A percentile compares a stretch with the other conserved stretches of the same genome.
Conservation (phyloP, 2,329 filamentous ascomycete species). For the Paecilomyces dactylethromorphus region DNA sequence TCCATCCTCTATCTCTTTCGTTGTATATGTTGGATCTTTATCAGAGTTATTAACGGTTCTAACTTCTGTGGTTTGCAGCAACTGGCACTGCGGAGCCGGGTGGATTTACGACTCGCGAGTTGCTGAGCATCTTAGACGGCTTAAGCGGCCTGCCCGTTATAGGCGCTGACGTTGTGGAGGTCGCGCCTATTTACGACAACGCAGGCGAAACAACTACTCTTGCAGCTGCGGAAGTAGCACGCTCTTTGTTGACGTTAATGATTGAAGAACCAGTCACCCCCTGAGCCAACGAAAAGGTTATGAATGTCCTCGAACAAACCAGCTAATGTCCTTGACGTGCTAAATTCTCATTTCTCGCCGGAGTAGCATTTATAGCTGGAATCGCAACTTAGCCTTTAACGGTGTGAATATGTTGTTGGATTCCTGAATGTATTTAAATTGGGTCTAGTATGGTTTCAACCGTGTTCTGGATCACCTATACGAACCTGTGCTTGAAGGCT, state of each 20-base stretch:
- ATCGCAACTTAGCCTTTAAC: too few relatives aligned
- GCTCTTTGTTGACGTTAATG: slow-evolving; percentile 44
- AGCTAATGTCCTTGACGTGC: too few relatives aligned
- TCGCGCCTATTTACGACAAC: slow-evolving; percentile 51
- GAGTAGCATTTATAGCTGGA: too few relatives aligned
- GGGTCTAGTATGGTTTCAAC: too few relatives aligned
- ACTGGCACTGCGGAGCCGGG: slow-evolving; percentile 52
- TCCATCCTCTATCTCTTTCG: not conserved
- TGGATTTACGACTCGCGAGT: slow-evolving; percentile 49
- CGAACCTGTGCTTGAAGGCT: too few relatives aligned
- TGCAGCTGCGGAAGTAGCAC: slow-evolving; percentile 49
- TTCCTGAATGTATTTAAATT: too few relatives aligned
- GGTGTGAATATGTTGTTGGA: too few relatives aligned
- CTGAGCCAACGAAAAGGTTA: not conserved
- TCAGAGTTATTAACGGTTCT: not conserved
- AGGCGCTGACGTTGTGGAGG: slow-evolving; percentile 52
- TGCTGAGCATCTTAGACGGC: slow-evolving; percentile 48
- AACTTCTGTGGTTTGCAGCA: slow-evolving; percentile 18
- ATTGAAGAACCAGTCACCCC: not conserved
- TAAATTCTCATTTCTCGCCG: too few relatives aligned
- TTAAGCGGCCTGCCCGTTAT: slow-evolving; percentile 45
- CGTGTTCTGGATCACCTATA: too few relatives aligned
- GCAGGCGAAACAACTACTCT: slow-evolving; percentile 47
- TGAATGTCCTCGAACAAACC: not conserved
- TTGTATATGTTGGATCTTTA: not conserved